These are phyloP conservation scores for Beta vulgaris DNA, from an alignment of 148 eudicot genomes.

Conservation along the genomic window DNA sequence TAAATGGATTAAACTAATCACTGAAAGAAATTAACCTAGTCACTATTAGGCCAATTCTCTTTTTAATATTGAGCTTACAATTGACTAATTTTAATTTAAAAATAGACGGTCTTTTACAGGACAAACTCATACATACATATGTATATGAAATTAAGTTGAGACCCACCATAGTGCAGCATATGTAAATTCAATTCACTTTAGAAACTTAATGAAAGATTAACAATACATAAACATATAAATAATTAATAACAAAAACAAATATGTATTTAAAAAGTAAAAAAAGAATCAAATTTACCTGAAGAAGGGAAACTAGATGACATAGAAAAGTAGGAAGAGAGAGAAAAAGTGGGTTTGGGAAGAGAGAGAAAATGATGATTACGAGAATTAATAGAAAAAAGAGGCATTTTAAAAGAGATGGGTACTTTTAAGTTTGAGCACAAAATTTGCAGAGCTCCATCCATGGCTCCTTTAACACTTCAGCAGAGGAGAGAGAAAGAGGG, in stretches of 20 bases:
- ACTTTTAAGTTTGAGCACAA: slow-evolving; percentile 18
- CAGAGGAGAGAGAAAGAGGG: background rate
- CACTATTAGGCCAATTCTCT: too few relatives aligned
- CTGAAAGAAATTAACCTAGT: too few relatives aligned
- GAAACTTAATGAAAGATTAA: background rate
- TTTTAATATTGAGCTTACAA: too few relatives aligned
- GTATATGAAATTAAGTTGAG: slow-evolving; percentile 5
- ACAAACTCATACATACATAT: too few relatives aligned
- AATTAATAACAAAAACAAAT: background rate
- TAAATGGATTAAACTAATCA: too few relatives aligned
- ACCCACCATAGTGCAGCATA: slow-evolving; percentile 4
- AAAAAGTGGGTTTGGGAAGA: slow-evolving; percentile 20
- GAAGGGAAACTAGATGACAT: slow-evolving; percentile 24
- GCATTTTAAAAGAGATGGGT: slow-evolving; percentile 21
- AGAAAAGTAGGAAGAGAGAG: slow-evolving; percentile 19
- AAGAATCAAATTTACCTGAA: slow-evolving; percentile 32
- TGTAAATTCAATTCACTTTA: background rate
- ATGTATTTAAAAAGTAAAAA: background rate
- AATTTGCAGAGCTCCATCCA: slow-evolving; percentile 32
- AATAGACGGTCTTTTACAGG: too few relatives aligned
- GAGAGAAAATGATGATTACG: slow-evolving; percentile 23
- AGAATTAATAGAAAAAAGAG: slow-evolving; percentile 9
- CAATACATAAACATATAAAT: background rate
- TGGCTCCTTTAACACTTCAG: background rate
- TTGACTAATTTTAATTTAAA: too few relatives aligned